Evolutionary conservation across 2,329 filamentous ascomycete genomes (phyloP), one percentile per base, ranked within the genome.

Genomic region (Trichophyton simii): DNA sequence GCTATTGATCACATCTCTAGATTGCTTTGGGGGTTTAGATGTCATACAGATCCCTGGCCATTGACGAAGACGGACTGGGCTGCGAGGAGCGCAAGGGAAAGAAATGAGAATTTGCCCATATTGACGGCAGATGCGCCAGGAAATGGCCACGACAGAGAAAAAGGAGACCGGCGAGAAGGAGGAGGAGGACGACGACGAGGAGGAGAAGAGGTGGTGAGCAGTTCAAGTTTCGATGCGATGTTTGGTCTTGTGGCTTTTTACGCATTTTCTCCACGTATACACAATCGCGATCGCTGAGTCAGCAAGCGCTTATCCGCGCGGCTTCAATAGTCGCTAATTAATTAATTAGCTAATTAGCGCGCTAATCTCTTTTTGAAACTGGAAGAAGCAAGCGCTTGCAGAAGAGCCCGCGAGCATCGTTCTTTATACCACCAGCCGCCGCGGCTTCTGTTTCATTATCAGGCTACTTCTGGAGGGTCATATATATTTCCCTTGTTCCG

Each of bases 61-160:
- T 83, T 79, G 68, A 82, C 84, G 72, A 83, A 80, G 66, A 87
- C 78, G 67, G 86, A 81, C 73, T 84, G 83, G 69, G 89, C 78
- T 64, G 87, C 87, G 75, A 90, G 78, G 65, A 91, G 77, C 68
- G 86, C 85, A 69, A 92, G 78, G 63, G 87, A 80, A 68, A 88
- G 83, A 70, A 88, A 81, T 77, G 85, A 86, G 76, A 89, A 81
- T 72, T 82, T 83, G 77, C 86, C 83, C 89, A 94, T 94, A 72
- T 72, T 79, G 74, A 62, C 60, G 52, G 57, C 42, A 42, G 50
- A 41, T 57, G 41, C 38, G 61, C 62, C 60, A 41, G 25, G 48
- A 61, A 15, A 20, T 28, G 52, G 58, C 31, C 20, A 46, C 57
- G 13, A 44, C 28, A 52, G 50, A 44, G 58, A 61, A 63, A 48